Conservation (phyloP, 352 stramenopile genomes). For the Globisporangium rhizosaccharum region DNA sequence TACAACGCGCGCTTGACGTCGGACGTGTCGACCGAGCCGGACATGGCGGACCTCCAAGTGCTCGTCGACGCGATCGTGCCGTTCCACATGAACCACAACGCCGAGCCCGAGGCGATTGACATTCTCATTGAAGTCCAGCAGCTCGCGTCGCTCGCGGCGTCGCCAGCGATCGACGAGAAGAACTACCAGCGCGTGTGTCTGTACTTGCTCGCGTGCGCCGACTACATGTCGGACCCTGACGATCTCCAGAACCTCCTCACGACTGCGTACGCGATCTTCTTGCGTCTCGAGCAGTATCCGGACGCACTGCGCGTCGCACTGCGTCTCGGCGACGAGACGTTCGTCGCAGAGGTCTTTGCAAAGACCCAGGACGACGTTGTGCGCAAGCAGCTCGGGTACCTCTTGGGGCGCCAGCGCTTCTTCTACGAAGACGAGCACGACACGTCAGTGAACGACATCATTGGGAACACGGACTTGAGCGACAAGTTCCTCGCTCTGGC, state of each 20-base stretch:
- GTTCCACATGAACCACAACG: constrained; percentile 99
- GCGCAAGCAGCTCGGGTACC: constrained; percentile 92
- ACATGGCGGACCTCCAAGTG: constrained; percentile 89
- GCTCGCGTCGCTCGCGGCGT: constrained; percentile 91
- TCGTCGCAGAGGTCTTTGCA: constrained; percentile 70
- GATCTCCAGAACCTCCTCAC: constrained; percentile 90
- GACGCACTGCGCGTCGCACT: constrained; percentile 97
- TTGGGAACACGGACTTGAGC: constrained; percentile 95
- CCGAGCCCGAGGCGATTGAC: constrained; percentile 98
- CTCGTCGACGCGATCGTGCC: constrained; percentile 98
- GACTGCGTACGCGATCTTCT: constrained; percentile 95
- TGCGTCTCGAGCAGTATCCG: constrained; percentile 90
- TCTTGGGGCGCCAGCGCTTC: constrained; percentile 94
- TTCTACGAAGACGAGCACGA: constrained; percentile 94
- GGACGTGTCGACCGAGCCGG: constrained; percentile 42
- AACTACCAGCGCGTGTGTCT: constrained; percentile 98
- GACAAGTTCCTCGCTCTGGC: constrained; percentile 96
- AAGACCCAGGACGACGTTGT: constrained; percentile 65
- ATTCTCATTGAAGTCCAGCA: constrained; percentile 98
- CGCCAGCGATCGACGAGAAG: constrained; percentile 94
- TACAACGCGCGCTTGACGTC: constrained; percentile 75
- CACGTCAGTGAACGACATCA: constrained; percentile 89
- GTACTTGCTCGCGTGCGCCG: constrained; percentile 97
- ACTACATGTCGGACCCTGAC: constrained; percentile 98
- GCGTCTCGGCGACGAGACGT: constrained; percentile 82